A percentile compares a stretch with the other conserved stretches of the same genome.
Evolutionary conservation across 1,284 basidiomycete genomes (phyloP).

Genomic region (Neotropicomus parvogracilis): DNA sequence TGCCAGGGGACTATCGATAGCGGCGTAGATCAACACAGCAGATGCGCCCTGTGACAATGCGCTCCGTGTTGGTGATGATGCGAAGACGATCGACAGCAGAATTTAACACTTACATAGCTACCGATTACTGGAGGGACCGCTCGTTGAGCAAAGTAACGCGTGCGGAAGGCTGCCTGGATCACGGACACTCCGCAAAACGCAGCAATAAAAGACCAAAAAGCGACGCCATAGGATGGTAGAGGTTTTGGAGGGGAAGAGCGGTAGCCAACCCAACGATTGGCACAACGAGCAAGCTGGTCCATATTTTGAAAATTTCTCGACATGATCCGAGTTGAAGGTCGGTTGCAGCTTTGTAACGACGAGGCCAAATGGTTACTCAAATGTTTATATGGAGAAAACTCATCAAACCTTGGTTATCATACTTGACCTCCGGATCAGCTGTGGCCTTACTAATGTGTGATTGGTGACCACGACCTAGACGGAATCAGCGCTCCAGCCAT

Average conservation of each 20-base stretch:
- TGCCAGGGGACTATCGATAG: conserved; percentile 55
- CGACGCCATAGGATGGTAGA: conserved; percentile 2
- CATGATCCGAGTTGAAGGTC: neutral
- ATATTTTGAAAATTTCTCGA: neutral
- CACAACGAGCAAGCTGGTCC: neutral
- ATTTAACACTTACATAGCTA: conserved; percentile 19
- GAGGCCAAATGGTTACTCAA: too few species aligned
- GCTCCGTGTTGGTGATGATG: neutral
- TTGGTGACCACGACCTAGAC: too few species aligned
- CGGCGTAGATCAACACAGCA: conserved; percentile 57
- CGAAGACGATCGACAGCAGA: neutral
- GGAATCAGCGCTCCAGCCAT: too few species aligned
- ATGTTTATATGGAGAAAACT: too few species aligned
- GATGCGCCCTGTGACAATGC: conserved; percentile 50
- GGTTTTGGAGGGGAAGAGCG: conserved; percentile 8
- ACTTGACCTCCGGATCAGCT: too few species aligned
- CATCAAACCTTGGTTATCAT: too few species aligned
- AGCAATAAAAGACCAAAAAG: conserved; percentile 44
- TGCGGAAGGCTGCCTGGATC: conserved; percentile 53
- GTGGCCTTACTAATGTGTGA: too few species aligned
- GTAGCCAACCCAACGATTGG: conserved; percentile 19
- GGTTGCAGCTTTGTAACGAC: too few species aligned
- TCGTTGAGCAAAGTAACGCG: conserved; percentile 46
- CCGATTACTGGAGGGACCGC: conserved; percentile 41
- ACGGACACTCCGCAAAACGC: conserved; percentile 55